phyloP scores from a whole-genome alignment of 805 yeast species.

The Candida incommunis region DNA sequence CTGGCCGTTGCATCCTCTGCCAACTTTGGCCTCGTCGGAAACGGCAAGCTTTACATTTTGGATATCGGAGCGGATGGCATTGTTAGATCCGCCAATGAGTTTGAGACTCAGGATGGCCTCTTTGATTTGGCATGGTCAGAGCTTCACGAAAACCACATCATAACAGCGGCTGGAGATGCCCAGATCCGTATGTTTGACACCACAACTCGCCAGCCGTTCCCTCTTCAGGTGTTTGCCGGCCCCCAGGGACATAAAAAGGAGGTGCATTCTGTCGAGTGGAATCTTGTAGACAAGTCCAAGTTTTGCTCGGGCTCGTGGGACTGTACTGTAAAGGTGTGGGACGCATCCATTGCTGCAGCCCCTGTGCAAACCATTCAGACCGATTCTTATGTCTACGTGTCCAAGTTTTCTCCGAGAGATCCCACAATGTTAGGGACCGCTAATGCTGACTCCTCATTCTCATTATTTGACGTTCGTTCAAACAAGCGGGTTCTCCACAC shows the following conservation, averaged over 20 bases:
- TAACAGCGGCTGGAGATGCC: constrained; percentile 84
- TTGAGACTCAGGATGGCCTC: constrained; percentile 88
- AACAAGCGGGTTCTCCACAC: constrained; percentile 30
- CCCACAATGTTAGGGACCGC: constrained; percentile 56
- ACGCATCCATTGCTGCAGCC: constrained; percentile 12
- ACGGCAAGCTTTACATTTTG: constrained; percentile 66
- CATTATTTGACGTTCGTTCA: constrained; percentile 70
- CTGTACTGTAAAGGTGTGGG: constrained; percentile 54
- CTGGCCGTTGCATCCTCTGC: constrained; percentile 84
- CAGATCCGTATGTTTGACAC: constrained; percentile 69
- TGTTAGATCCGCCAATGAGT: constrained; percentile 39
- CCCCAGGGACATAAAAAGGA: constrained; percentile 71
- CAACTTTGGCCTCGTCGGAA: constrained; percentile 88
- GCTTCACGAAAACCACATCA: constrained; percentile 71
- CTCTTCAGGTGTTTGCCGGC: constrained; percentile 31
- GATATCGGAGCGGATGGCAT: constrained; percentile 54
- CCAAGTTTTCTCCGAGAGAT: constrained; percentile 74
- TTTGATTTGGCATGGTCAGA: constrained; percentile 89
- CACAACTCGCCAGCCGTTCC: constrained; percentile 21
- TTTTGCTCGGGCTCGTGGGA: constrained; percentile 88
- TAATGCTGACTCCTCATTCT: constrained; percentile 59
- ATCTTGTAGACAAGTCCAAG: constrained; percentile 45
- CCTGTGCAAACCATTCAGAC: constrained; percentile 18
- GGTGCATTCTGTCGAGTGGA: constrained; percentile 65
- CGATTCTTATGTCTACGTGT: constrained; percentile 60